Conservation (phyloP, 2,329 filamentous ascomycete species). For the Fusarium mundagurra region DNA sequence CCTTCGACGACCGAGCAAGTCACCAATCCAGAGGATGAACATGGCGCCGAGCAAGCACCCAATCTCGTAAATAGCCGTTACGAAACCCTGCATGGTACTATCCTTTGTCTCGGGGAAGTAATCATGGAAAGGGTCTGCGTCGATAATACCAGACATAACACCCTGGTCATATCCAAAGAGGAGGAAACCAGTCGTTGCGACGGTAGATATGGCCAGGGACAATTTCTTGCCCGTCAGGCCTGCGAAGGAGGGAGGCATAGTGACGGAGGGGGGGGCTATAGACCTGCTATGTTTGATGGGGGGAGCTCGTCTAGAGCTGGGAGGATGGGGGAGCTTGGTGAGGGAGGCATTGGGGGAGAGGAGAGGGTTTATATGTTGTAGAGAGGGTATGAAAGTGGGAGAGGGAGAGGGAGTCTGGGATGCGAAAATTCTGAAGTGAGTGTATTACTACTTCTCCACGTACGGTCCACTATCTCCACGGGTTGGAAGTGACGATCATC, state of each 20-base stretch:
- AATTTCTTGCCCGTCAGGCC: constrained; percentile 68
- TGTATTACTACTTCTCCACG: constrained; percentile 7
- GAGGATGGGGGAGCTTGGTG: background rate
- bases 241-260: constrained; percentile 64
- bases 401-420: background rate
- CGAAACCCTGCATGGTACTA: constrained; percentile 58
- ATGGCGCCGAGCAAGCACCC: constrained; percentile 63
- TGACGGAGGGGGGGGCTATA: constrained; percentile 26
- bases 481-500: constrained; percentile 32
- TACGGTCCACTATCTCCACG: constrained; percentile 23
- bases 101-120: constrained; percentile 57
- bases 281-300: constrained; percentile 25
- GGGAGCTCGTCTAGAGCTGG: constrained; percentile 30
- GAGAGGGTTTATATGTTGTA: constrained; percentile 25
- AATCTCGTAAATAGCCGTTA: constrained; percentile 61
- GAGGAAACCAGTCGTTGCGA: constrained; percentile 71
- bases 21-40: constrained; percentile 62
- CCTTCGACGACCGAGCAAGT: constrained; percentile 59
- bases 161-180: constrained; percentile 68
- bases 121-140: constrained; percentile 59
- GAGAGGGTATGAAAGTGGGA: background rate
- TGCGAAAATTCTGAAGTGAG: constrained; percentile 13
- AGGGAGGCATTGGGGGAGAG: background rate
- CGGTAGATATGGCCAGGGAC: constrained; percentile 66
- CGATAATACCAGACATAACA: constrained; percentile 65